Base-by-base conservation (phyloP, 225 moss, liverwort and hornwort species). In the Asterella californica region DNA sequence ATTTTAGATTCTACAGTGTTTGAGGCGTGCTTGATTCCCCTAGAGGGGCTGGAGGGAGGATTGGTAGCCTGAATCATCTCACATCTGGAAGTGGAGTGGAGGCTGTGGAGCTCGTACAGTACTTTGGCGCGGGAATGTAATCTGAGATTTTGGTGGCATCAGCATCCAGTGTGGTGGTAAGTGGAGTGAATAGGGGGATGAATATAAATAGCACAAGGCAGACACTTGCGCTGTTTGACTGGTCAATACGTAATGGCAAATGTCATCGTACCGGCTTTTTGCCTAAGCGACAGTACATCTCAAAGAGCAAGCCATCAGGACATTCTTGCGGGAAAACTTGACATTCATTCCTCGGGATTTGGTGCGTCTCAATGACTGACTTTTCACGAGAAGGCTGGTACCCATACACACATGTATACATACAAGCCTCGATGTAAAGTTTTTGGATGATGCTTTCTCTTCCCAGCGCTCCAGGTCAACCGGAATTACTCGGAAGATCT, bases 301-400 rank as follows among this genome's bases (percentile, higher is more conserved):
- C 34, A 33, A 17, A 67, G 17, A 67, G 36, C 67, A 34, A 67
- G 18, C 67, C 67, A 67, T 67, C 34, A 67, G 67, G 67, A 67
- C 67, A 67, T 67, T 67, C 67, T 18, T 67, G 67, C 34, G 67
- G 15, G 34, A 36, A 67, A 61, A 25, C 61, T 61, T 36, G 32
- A 67, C 33, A 67, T 67, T 34, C 67, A 27, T 67, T 67, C 34
- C 12, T 67, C 15, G 34, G 34, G 33, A 67, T 5, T 12, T 36
- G 34, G 67, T 34, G 0, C 34, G 15, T 15, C 67, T 67, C 30
- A 5, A 33, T 67, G 67, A 67, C 34, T 12, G 14, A 19, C 12
- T 12, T 8, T 59, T 4, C 4, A 7, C 57, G 10, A 21, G 6
- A 25, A 18, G 19, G 22, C 4, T 3, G 8, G 57, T 61, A 52